A percentile compares a stretch with the other conserved stretches of the same genome.
These are phyloP conservation scores for Schizophyllum commune DNA, from an alignment of 1,284 basidiomycete genomes.

Conservation along the genomic window DNA sequence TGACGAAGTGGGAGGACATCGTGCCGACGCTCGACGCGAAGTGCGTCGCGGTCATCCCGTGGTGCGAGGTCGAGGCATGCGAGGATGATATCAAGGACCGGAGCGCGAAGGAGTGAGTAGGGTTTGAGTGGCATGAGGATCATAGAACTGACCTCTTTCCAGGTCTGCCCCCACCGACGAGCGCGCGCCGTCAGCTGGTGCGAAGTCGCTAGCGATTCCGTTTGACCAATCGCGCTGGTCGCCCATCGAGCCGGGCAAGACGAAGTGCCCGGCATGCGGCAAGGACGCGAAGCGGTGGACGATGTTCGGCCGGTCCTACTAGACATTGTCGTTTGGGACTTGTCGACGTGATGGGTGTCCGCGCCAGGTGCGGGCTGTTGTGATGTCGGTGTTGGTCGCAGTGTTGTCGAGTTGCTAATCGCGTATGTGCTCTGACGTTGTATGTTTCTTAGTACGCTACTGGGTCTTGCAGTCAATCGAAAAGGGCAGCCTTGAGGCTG, in stretches of 20 bases:
- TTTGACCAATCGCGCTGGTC: slow-evolving; percentile 86
- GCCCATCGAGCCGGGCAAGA: slow-evolving; percentile 69
- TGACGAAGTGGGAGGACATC: slow-evolving; percentile 87
- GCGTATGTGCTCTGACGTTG: not conserved
- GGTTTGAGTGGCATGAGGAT: slow-evolving; percentile 8
- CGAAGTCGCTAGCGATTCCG: slow-evolving; percentile 96
- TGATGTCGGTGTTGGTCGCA: not conserved
- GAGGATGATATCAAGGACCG: slow-evolving; percentile 99
- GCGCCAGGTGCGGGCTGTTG: too few relatives aligned
- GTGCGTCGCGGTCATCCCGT: slow-evolving; percentile 86
- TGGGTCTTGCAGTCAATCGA: not conserved
- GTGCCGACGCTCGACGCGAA: slow-evolving; percentile 89
- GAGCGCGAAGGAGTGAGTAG: slow-evolving; percentile 74
- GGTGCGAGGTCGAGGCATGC: slow-evolving; percentile 93
- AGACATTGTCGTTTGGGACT: slow-evolving; percentile 13
- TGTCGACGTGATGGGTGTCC: too few relatives aligned
- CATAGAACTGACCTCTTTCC: slow-evolving; percentile 8
- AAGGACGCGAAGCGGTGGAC: slow-evolving; percentile 88
- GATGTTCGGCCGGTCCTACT: slow-evolving; percentile 83
- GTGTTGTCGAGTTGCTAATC: not conserved
- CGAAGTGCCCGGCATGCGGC: slow-evolving; percentile 82
- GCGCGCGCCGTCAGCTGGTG: slow-evolving; percentile 94
- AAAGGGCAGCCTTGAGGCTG: not conserved
- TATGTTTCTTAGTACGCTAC: not conserved
- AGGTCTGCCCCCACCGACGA: slow-evolving; percentile 78